Base-by-base conservation (phyloP, 1,139 yeast species). In the Debaryomyces robertsiae region DNA sequence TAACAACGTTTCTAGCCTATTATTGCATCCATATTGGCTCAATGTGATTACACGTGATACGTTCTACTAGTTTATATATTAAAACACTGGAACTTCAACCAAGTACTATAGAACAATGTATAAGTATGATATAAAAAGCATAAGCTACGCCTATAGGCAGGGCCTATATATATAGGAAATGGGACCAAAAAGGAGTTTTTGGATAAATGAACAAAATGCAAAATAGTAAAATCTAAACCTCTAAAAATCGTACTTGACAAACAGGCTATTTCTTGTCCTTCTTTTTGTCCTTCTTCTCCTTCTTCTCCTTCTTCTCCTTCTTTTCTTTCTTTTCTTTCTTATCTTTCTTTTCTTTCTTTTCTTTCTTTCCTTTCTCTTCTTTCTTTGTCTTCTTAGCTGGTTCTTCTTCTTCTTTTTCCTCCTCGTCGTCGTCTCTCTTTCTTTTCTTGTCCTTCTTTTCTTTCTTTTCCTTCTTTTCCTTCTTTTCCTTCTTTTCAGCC, bases 301-400 rank as follows among this genome's bases (percentile, higher is more conserved):
- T 46, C 69, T 67, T 60, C 75, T 69, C 60, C 75, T 70, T 54
- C 77, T 74, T 47, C 73, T 73, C 59, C 65, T 64, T 39, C 58
- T 57, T 42, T 57, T 51, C 50, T 41, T 61, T 59, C 57, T 60
- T 59, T 41, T 57, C 57, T 40, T 54, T 54, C 48, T 54, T 54
- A 35, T 60, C 55, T 52, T 69, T 65, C 63, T 69, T 65, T 30
- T 67, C 69, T 53, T 72, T 67, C 67, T 75, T 69, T 22, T 19
- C 22, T 19, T 7, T 19, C 55, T 75, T 67, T 66, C 77, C 67
- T 43, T 73, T 65, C 56, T 72, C 60, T 67, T 73, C 65, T 36
- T 70, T 65, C 50, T 73, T 62, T 64, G 72, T 64, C 43, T 63
- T 59, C 52, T 69, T 45, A 44, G 47, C 44, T 7, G 25, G 10